Base-by-base conservation (phyloP, 148 eudicot species). In the Rhododendron vialii region DNA sequence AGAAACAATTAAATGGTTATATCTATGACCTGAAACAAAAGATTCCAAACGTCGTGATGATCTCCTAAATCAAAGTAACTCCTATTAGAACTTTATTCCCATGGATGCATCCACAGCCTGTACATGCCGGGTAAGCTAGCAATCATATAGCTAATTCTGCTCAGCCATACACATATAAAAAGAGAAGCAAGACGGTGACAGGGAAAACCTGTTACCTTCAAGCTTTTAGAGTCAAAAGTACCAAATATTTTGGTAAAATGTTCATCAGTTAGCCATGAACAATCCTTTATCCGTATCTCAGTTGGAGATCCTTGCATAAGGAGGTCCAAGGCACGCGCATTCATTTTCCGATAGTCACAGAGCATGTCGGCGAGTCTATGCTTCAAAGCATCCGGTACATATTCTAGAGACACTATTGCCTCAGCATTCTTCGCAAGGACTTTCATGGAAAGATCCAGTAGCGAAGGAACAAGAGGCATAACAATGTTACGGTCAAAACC, bases 361-460 rank as follows among this genome's bases (percentile, higher is more conserved):
- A 90, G 51, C 73, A 77, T 0, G 28, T 88, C 84, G 82, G 84
- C 69, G 10, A 88, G 87, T 78, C 87, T 88, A 17, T 71, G 50
- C 79, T 84, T 85, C 63, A 88, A 80, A 51, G 69, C 4, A 78
- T 86, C 80, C 4, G 91, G 90, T 7, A 90, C 71, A 22, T 6
- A 28, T 76, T 81, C 82, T 20, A 90, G 90, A 4, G 91, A 90
- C 43, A 82, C 78, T 24, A 90, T 88, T 24, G 84, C 85, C 50
- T 84, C 87, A 15, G 87, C 90, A 86, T 87, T 87, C 65, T 86
- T 73, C 3, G 91, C 87, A 41, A 90, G 91, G 65, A 76, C 82
- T 69, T 82, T 82, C 84, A 90, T 10, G 4, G 90, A 86, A 65
- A 90, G 73, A 78, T 90, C 87, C 47, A 86, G 74, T 53, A 90